Conservation (phyloP, 2,329 filamentous ascomycete species). For the Cadophora sp. region DNA sequence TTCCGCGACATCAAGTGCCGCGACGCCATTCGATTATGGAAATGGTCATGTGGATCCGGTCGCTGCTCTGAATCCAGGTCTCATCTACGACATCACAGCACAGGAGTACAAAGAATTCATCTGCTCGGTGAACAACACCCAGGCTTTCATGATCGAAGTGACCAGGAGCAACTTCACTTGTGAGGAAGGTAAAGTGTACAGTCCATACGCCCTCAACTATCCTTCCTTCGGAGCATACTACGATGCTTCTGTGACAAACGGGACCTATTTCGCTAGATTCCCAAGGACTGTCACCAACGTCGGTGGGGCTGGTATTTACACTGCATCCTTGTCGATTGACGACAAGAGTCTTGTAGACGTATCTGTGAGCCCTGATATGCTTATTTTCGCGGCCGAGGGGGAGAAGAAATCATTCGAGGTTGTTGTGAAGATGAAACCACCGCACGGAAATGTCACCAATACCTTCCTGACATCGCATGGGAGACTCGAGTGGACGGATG, state of each 20-base stretch:
- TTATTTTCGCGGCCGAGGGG: background rate
- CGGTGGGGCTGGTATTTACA: background rate
- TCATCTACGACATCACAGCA: constrained; percentile 2
- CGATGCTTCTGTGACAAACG: background rate
- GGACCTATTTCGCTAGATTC: background rate
- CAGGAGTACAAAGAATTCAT: background rate
- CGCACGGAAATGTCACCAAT: background rate
- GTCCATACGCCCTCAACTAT: constrained; percentile 5
- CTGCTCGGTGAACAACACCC: background rate
- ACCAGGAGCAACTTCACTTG: background rate
- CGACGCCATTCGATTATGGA: constrained; percentile 1
- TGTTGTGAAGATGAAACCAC: background rate
- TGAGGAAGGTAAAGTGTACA: background rate
- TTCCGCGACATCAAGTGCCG: background rate
- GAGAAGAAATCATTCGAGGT: background rate
- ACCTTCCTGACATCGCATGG: background rate
- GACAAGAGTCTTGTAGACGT: background rate
- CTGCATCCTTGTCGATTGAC: background rate
- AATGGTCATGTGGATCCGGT: background rate
- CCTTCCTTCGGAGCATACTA: background rate
- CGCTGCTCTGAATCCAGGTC: constrained; percentile 6
- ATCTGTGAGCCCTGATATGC: background rate
- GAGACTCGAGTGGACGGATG: background rate
- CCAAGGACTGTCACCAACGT: background rate
- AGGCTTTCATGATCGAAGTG: background rate